Evolutionary conservation across 768 basidiomycete genomes (phyloP).

Genomic region (Rubroboletus pulcherrimus): DNA sequence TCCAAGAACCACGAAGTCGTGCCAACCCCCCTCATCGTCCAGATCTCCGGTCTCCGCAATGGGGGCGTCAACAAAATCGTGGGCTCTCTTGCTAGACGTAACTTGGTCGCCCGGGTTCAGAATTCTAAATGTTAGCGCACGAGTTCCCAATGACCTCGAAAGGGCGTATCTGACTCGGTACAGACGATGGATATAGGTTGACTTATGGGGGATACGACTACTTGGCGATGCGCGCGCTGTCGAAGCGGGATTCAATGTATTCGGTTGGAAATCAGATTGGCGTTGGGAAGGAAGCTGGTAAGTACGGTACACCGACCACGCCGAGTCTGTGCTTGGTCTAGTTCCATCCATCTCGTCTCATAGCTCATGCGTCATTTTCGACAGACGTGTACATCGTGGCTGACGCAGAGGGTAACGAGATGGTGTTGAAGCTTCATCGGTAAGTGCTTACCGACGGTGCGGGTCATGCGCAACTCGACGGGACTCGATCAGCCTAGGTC

Average conservation of each 20-base stretch:
- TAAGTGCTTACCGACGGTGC: conserved; percentile 25
- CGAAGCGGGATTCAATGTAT: conserved; percentile 81
- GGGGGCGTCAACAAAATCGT: conserved; percentile 94
- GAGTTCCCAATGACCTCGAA: neutral
- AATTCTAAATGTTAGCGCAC: conserved; percentile 77
- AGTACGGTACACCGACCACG: conserved; percentile 15
- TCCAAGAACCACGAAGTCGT: conserved; percentile 98
- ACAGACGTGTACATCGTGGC: conserved; percentile 86
- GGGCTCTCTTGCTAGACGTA: conserved; percentile 87
- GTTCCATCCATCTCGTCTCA: neutral
- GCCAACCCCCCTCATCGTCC: conserved; percentile 81
- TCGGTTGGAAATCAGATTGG: conserved; percentile 98
- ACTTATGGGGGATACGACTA: conserved; percentile 99
- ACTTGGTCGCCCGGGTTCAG: conserved; percentile 84
- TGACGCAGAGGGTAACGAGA: conserved; percentile 75
- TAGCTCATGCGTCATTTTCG: conserved; percentile 3
- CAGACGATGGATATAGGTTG: conserved; percentile 95
- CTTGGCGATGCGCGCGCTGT: conserved; percentile 89
- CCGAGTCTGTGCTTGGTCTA: neutral
- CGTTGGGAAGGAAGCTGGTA: conserved; percentile 96
- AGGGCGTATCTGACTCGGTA: conserved; percentile 3
- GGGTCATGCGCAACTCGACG: neutral
- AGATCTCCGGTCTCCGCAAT: conserved; percentile 87
- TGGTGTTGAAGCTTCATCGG: conserved; percentile 95
- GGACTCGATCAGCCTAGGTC: conserved; percentile 67